A percentile compares a stretch with the other conserved stretches of the same genome.
These are phyloP conservation scores for Chaetomium olivaceum DNA, from an alignment of 2,329 filamentous ascomycete species.

Conservation along the genomic window DNA sequence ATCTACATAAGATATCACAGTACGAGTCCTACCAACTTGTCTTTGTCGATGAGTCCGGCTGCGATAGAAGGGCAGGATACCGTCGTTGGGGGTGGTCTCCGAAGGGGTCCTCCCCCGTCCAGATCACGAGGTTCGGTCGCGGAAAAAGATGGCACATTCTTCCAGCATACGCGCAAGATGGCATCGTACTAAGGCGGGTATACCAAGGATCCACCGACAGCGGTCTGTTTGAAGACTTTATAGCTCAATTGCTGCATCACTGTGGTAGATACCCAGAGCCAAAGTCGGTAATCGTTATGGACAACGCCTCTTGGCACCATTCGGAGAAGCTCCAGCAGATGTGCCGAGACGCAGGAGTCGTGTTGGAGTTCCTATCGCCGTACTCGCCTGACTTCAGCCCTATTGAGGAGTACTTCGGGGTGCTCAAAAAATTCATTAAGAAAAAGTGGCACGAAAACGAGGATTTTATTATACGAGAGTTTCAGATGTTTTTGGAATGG, in stretches of 20 bases:
- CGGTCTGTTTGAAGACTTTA: constrained; percentile 6
- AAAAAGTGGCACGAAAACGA: not conserved
- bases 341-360: not conserved
- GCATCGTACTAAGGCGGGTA: not conserved
- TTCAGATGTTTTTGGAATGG: constrained; percentile 6
- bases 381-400: constrained; percentile 10
- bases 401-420: constrained; percentile 6
- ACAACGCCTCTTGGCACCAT: constrained; percentile 5
- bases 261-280: constrained; percentile 5
- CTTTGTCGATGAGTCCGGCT: constrained; percentile 10
- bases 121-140: constrained; percentile 7
- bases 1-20: constrained; percentile 6
- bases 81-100: constrained; percentile 7
- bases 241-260: constrained; percentile 1
- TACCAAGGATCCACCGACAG: constrained; percentile 7
- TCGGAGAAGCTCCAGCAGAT: constrained; percentile 3
- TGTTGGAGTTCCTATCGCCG: not conserved
- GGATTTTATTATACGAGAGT: not conserved
- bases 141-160: constrained; percentile 9
- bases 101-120: constrained; percentile 1
- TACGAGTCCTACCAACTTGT: constrained; percentile 11
- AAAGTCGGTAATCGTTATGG: constrained; percentile 1
- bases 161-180: constrained; percentile 3
- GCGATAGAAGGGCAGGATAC: constrained; percentile 7
- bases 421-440: constrained; percentile 2